phyloP scores from a whole-genome alignment of 257 asterid species.

The Capsicum chinense region DNA sequence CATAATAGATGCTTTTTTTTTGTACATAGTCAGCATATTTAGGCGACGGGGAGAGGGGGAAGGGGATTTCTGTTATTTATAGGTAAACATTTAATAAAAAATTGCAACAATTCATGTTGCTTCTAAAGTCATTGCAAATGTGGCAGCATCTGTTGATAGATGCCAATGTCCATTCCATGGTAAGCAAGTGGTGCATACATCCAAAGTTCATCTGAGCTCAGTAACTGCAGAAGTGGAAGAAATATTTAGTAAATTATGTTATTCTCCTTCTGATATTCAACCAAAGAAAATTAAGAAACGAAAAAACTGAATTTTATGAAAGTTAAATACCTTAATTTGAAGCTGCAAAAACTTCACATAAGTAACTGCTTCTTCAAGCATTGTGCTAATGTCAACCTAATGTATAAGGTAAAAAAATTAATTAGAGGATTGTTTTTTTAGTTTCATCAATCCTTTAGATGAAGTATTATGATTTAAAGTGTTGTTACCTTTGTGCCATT shows the following conservation, averaged over 20 bases:
- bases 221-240: constrained; percentile 50
- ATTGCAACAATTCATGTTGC: constrained; percentile 29
- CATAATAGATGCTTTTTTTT: constrained; percentile 24
- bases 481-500: constrained; percentile 78
- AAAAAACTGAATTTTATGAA: neutral
- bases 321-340: constrained; percentile 71
- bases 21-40: constrained; percentile 39
- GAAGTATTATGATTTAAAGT: neutral
- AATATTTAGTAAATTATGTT: neutral
- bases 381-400: constrained; percentile 91
- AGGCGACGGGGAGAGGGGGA: neutral
- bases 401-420: neutral
- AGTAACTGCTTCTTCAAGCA: constrained; percentile 94
- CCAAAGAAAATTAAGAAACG: neutral
- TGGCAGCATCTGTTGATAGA: constrained; percentile 55
- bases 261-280: neutral
- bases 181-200: constrained; percentile 95
- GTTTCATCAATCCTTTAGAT: neutral
- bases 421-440: neutral
- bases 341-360: constrained; percentile 88
- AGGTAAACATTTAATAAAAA: constrained; percentile 24
- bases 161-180: constrained; percentile 81
- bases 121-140: constrained; percentile 36
- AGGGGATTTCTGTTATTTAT: constrained; percentile 12
- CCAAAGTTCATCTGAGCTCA: constrained; percentile 89